These are phyloP conservation scores for Cutaneotrichosporon cutaneum DNA, from an alignment of 1,284 basidiomycete species.

Conservation along the genomic window DNA sequence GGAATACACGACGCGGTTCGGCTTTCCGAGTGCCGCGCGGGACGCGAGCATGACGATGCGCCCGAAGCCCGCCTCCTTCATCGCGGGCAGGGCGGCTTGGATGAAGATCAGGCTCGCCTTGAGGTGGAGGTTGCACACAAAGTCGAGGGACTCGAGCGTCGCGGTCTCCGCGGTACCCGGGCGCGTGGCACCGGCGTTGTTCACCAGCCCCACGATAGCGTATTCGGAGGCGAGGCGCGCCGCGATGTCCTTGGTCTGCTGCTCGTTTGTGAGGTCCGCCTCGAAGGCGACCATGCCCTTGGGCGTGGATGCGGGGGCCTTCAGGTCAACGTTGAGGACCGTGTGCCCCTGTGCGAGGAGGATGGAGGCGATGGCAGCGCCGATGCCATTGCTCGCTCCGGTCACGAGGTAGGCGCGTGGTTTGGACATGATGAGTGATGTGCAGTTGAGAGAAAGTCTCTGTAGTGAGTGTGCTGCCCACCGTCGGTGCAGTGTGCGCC, in stretches of 20 bases:
- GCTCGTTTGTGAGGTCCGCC: slow-evolving; percentile 15
- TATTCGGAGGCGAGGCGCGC: slow-evolving; percentile 4
- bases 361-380: slow-evolving; percentile 51
- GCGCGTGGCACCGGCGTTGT: slow-evolving; percentile 26
- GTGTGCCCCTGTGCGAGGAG: slow-evolving; percentile 56
- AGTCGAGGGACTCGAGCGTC: slow-evolving; percentile 27
- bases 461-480: not conserved
- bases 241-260: slow-evolving; percentile 5
- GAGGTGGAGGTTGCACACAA: slow-evolving; percentile 82
- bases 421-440: slow-evolving; percentile 11
- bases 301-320: slow-evolving; percentile 58
- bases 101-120: slow-evolving; percentile 12
- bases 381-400: slow-evolving; percentile 52
- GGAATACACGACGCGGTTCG: slow-evolving; percentile 83
- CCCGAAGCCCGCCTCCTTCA: slow-evolving; percentile 15
- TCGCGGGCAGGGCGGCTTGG: slow-evolving; percentile 12
- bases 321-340: slow-evolving; percentile 63
- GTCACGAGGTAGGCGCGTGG: slow-evolving; percentile 37
- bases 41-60: slow-evolving; percentile 24
- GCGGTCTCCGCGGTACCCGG: slow-evolving; percentile 27
- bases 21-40: slow-evolving; percentile 21
- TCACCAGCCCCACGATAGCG: slow-evolving; percentile 20
- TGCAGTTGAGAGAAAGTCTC: not conserved
- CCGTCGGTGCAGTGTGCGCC: not conserved
- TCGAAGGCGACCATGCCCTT: slow-evolving; percentile 58